These are phyloP conservation scores for Russula compacta DNA, from an alignment of 768 basidiomycete species.

Conservation along the genomic window DNA sequence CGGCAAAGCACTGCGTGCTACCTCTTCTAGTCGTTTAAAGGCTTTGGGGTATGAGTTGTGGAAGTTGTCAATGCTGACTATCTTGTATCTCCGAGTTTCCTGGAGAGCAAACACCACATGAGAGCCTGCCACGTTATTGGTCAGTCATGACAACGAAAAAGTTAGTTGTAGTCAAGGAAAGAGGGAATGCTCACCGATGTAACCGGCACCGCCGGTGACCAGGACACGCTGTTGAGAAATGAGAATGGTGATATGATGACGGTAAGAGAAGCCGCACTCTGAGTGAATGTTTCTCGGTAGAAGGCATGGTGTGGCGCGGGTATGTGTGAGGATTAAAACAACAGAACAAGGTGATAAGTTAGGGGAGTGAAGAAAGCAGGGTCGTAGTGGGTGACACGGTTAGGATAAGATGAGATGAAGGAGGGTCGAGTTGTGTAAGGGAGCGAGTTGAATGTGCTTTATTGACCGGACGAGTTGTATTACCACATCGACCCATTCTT, in stretches of 20 bases:
- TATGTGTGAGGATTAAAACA: constrained; percentile 3
- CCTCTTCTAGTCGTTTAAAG: constrained; percentile 65
- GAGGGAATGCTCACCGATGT: constrained; percentile 54
- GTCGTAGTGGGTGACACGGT: not conserved
- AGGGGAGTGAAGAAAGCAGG: not conserved
- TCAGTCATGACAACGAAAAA: constrained; percentile 16
- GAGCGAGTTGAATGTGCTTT: not conserved
- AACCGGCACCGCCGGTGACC: constrained; percentile 79
- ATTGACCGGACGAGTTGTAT: not conserved
- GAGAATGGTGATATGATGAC: constrained; percentile 13
- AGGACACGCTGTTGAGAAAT: constrained; percentile 42
- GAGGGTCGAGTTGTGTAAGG: not conserved
- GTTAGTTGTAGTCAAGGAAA: not conserved
- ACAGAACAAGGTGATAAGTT: constrained; percentile 11
- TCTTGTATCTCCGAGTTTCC: constrained; percentile 81
- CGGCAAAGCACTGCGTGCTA: constrained; percentile 69
- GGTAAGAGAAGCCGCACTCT: constrained; percentile 1
- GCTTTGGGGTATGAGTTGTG: constrained; percentile 81
- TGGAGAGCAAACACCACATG: constrained; percentile 86
- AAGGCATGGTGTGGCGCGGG: constrained; percentile 4
- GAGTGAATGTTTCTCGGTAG: constrained; percentile 9
- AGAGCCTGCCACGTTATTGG: constrained; percentile 49
- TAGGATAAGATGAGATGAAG: constrained; percentile 11
- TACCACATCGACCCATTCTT: constrained; percentile 2
- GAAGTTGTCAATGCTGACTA: constrained; percentile 91